Evolutionary conservation across 23 red algal genomes (phyloP).

Genomic region (Gracilaria vermiculophylla): DNA sequence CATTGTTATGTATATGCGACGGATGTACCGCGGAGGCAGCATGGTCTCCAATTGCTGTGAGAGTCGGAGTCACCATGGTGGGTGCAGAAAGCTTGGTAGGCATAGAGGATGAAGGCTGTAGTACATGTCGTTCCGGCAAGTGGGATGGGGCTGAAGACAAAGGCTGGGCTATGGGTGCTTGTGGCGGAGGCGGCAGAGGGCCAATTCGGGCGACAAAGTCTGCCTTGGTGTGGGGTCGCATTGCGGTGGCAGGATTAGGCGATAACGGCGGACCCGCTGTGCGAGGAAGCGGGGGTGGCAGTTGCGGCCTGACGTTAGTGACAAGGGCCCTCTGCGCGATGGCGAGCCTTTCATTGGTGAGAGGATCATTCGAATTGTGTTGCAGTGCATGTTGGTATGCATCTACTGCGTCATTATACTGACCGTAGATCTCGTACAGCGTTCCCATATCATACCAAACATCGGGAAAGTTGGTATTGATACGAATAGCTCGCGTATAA

Average conservation of each 20-base stretch:
- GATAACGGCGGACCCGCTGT: constrained; percentile 15
- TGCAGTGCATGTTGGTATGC: constrained; percentile 50
- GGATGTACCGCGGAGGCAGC: not conserved
- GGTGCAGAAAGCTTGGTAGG: not conserved
- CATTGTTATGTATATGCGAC: not conserved
- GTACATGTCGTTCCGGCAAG: not conserved
- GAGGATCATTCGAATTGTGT: constrained; percentile 31
- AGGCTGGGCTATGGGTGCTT: not conserved
- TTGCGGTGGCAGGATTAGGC: not conserved
- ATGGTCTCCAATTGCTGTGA: not conserved
- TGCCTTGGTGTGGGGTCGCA: not conserved
- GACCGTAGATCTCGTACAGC: constrained; percentile 60
- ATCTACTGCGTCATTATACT: constrained; percentile 61
- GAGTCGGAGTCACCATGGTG: not conserved
- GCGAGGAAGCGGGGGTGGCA: not conserved
- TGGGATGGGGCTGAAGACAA: not conserved
- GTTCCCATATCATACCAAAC: constrained; percentile 80
- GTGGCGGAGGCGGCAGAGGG: not conserved
- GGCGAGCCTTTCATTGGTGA: not conserved
- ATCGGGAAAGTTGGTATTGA: constrained; percentile 57
- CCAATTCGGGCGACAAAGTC: not conserved
- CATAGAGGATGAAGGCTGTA: not conserved
- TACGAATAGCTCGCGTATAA: constrained; percentile 74
- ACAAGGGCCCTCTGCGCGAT: not conserved
- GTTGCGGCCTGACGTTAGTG: not conserved